Base-by-base conservation (phyloP, 805 yeast genomes). In the Wickerhamomyces strasburgensis region DNA sequence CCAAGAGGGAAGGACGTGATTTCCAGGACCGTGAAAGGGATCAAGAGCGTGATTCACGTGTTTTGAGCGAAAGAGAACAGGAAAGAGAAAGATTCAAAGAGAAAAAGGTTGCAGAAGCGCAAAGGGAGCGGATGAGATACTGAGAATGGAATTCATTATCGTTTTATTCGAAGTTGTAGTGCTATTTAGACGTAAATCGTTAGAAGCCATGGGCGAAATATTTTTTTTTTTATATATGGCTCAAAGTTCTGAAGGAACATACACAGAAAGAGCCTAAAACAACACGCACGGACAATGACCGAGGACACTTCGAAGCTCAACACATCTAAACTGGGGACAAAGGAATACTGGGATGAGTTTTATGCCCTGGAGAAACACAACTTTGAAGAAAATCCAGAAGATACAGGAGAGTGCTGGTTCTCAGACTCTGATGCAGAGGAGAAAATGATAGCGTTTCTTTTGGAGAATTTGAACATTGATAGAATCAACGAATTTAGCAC, bases 401-500 rank as follows among this genome's bases (percentile, higher is more conserved):
- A 93, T 57, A 80, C 88, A 0, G 99, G 99, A 2, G 98, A 93
- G 59, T 75, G 89, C 58, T 93, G 98, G 98, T 93, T 93, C 60
- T 79, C 84, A 47, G 98, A 93, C 52, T 81, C 84, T n/a, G 88
- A 83, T 52, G 98, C 98, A 0, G 98, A 90, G 54, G 70, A 68
- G 41, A 82, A 78, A 54, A 82, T 93, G 78, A 70, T 84, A n/a
- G 75, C 76, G 33, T 89, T 82, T 51, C 57, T 90, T 6, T 61
- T 68, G 14, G 75, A 75, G 4, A 71, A 79, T 46, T 30, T 73
- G 4, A 68, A 68, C 2, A 57, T 58, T 14, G 51, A 53, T 13
- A 38, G 40, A 2, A 60, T 70, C 41, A 24, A 49, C 6, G 57
- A 56, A 2, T 44, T 54, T 1, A 51, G 72, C 1, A 59, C 61